A percentile compares a stretch with the other conserved stretches of the same genome.
Conservation (phyloP, 441 rosid species). For the Corymbia calophylla region DNA sequence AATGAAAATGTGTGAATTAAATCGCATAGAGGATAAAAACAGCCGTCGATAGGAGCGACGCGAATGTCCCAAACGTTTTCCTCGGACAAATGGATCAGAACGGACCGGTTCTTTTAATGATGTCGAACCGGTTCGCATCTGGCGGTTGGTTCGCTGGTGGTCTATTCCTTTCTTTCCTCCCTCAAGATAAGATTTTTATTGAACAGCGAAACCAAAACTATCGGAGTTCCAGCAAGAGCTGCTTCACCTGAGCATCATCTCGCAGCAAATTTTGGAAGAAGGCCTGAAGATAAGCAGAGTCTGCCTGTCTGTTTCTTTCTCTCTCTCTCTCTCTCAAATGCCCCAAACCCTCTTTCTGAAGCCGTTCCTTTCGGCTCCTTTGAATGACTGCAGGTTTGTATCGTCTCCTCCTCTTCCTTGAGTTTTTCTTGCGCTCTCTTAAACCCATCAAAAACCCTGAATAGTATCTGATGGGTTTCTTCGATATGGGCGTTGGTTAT, state of each 20-base stretch:
- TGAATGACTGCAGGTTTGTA: constrained; percentile 13
- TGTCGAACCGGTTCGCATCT: not conserved
- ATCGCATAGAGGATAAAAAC: not conserved
- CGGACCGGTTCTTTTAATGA: not conserved
- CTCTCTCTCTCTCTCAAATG: constrained; percentile 11
- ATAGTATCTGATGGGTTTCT: not conserved
- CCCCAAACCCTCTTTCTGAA: constrained; percentile 31
- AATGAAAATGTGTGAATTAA: not conserved
- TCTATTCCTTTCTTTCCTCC: not conserved
- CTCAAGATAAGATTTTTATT: not conserved
- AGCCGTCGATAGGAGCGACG: not conserved
- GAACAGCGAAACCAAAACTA: not conserved
- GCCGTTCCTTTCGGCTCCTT: constrained; percentile 29
- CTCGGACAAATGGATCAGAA: not conserved
- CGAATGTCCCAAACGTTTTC: not conserved
- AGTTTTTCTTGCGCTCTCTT: not conserved
- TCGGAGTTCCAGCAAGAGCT: not conserved
- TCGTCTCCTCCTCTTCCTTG: not conserved
- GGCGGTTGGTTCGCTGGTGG: not conserved
- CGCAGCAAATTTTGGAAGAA: not conserved
- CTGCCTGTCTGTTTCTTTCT: not conserved
- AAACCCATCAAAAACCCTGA: not conserved
- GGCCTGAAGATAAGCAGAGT: not conserved
- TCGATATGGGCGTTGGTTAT: not conserved
- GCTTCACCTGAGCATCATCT: not conserved